Base-by-base conservation (phyloP, 2,329 filamentous ascomycete species). In the Trichoderma lentiforme region DNA sequence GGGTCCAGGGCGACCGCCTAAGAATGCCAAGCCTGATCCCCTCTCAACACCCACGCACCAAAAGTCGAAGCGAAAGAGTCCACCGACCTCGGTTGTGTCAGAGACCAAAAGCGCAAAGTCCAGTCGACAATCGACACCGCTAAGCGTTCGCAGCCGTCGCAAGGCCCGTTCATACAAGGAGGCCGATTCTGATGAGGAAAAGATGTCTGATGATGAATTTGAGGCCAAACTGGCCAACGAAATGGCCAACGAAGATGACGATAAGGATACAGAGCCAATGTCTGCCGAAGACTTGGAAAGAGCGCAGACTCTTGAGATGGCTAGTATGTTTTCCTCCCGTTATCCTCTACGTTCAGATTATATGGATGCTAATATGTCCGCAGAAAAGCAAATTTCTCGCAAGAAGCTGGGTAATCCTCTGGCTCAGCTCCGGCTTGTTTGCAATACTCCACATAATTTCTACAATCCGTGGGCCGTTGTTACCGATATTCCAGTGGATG, bases 391-490 rank as follows among this genome's bases (percentile, higher is more conserved):
- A 80, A 93, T 98, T n/a, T 86, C 90, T 4, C 89, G 89, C 57
- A 98, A 98, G 84, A 98, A 97, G 78, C 86, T 98, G 1, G 95
- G 96, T 61, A 99, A 99, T 75, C 93, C 94, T 0, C 83, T 98
- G 24, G 94, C 97, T 86, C 96, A 99, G 79, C 89, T 97, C 4
- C 92, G 96, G 0, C 87, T 98, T 0, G 94, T 93, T 12, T 98
- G 96, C 81, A 97, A 99, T 80, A 93, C 91, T 0, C 96, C 96
- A 0, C 95, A 98, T 81, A 97, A 98, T 79, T 98, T 99, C 80
- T 98, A 97, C 82, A 97, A 94, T 79, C 95, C 96, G 0, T 98
- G 95, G 88, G 86, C 88, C 0, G 84, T 85, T 6, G 86, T 88
- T 18, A 85, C 87, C 1, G 86, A 87, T 6, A 80, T 87, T 0